These are phyloP conservation scores for Globisporangium rhizosaccharum DNA, from an alignment of 352 stramenopile species.

Conservation along the genomic window DNA sequence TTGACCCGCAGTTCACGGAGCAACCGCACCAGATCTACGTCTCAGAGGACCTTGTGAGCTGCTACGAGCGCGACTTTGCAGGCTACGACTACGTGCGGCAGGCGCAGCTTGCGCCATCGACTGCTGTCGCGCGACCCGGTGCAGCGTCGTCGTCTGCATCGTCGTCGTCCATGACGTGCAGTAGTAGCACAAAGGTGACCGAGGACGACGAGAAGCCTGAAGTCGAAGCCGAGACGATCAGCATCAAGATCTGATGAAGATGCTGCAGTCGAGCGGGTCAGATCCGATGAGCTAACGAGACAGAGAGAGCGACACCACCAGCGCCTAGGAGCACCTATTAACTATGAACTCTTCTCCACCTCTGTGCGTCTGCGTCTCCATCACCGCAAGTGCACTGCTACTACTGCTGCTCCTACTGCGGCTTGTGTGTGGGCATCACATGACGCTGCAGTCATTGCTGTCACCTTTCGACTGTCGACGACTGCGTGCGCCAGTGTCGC, in stretches of 20 bases:
- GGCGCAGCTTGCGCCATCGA: neutral
- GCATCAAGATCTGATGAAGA: conserved; percentile 51
- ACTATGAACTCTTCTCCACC: conserved; percentile 14
- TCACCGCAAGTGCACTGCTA: too few species aligned
- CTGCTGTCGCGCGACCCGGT: neutral
- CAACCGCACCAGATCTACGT: conserved; percentile 81
- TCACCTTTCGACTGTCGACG: conserved; percentile 9
- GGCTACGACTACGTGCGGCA: conserved; percentile 79
- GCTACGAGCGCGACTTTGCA: conserved; percentile 75
- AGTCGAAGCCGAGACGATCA: conserved; percentile 39
- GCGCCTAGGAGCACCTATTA: conserved; percentile 6
- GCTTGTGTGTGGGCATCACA: conserved; percentile 19
- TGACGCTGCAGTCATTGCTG: conserved; percentile 42
- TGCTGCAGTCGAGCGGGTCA: neutral
- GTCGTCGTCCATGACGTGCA: conserved; percentile 11
- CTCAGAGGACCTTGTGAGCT: conserved; percentile 51
- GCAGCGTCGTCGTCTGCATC: neutral
- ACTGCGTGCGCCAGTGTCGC: neutral
- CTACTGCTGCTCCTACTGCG: too few species aligned
- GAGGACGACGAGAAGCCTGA: conserved; percentile 49
- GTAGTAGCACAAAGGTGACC: conserved; percentile 30
- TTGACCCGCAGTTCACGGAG: conserved; percentile 82
- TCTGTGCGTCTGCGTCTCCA: too few species aligned
- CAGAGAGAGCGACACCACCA: neutral
- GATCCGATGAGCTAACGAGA: conserved; percentile 5